Conservation (phyloP, 1,284 basidiomycete species). For the Cutaneotrichosporon spelunceum region DNA sequence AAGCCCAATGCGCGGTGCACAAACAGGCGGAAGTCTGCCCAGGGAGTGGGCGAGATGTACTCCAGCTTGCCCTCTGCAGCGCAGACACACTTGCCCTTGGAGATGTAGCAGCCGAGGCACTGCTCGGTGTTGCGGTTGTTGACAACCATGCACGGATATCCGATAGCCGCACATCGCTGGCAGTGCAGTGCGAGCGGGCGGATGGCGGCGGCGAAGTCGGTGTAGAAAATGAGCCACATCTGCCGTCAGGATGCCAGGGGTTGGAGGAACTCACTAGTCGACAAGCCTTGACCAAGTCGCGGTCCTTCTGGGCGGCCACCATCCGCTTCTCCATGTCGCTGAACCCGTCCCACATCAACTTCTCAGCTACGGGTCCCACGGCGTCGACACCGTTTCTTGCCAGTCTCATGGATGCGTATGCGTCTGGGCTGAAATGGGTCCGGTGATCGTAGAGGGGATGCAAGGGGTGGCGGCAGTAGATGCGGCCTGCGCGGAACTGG, state of each 20-base stretch:
- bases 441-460: not conserved
- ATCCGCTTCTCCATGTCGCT: not conserved
- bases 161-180: not conserved
- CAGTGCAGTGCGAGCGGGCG: not conserved
- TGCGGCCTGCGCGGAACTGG: not conserved
- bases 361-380: not conserved
- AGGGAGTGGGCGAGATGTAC: not conserved
- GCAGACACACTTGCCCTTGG: not conserved
- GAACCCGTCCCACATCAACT: not conserved
- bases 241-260: not conserved
- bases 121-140: not conserved
- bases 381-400: not conserved
- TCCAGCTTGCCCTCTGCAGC: not conserved
- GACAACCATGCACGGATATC: not conserved
- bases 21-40: not conserved
- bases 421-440: not conserved
- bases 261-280: not conserved
- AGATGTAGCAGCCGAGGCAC: not conserved
- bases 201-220: not conserved
- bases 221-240: not conserved
- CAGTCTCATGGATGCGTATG: not conserved
- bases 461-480: not conserved
- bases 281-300: not conserved
- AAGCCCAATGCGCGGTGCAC: not conserved
- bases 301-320: not conserved